Evolutionary conservation across 208 protist genomes (phyloP), one percentile per base, ranked within the genome.

Genomic region (Leishmania tarentolae): DNA sequence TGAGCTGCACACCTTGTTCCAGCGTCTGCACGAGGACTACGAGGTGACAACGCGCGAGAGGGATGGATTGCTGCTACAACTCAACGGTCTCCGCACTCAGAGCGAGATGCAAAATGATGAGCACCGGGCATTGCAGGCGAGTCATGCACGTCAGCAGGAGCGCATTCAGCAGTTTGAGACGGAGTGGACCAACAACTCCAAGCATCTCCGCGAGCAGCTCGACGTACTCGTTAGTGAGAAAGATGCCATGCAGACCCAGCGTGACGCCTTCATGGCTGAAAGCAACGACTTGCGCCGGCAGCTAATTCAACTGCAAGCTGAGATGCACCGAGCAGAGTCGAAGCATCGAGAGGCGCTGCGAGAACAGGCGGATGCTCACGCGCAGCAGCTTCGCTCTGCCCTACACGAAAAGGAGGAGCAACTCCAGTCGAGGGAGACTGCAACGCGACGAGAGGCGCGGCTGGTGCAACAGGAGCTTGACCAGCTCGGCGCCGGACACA

Each of bases 1-100:
- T 21, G 80, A 92, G 85, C 81, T 91, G 37, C 86, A 80, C 42
- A 53, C 15, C 1, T 77, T 94, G 35, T 90, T 93, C 40, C 89
- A 90, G 69, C 37, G 42, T 4, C 79, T 92, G 50, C 75, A 70
- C 17, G 53, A 75, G 40, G 88, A 92, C 76, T 92, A 93, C 61
- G 89, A 94, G 47, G 56, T 76, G 21, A 65, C 80, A 7, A 78
- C 84, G 47, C 81, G 71, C 7, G 78, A 84, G 46, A 42, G 68
- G 3, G 83, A 88, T n/a, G 59, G 40, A 15, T 68, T 47, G 19
- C 19, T 78, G 53, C 61, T 86, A 46, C 70, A 79, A 35, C 70
- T 93, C 40, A 78, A 59, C 17, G 68, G 57, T 24, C 68, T 89
- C 21, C 75, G 79, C 28, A n/a, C 66, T 7, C 81, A 90, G 77